Percentiles rank a stretch among this genome's conserved stretches.
phyloP scores from a whole-genome alignment of 139 green algal genomes.

The Spirogloea muscicola region DNA sequence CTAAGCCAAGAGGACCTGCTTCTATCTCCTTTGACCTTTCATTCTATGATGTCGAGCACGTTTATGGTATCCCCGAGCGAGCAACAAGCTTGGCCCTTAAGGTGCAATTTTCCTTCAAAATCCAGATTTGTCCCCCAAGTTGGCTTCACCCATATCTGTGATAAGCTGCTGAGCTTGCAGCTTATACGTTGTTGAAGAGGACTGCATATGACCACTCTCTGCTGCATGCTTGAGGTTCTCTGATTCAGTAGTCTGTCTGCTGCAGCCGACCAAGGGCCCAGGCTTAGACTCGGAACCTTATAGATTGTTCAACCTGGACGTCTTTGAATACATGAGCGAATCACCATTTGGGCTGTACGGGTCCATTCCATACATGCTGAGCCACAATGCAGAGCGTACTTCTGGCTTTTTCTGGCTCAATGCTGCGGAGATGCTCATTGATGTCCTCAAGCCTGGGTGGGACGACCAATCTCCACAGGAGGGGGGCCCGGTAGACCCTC shows the following conservation, averaged over 20 bases:
- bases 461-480: too few species aligned
- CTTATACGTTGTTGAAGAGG: neutral
- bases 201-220: neutral
- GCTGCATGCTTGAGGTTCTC: neutral
- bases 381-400: conserved; percentile 67
- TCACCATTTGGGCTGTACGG: conserved; percentile 96
- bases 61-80: conserved; percentile 94
- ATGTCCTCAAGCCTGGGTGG: conserved; percentile 62
- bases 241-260: conserved; percentile 1
- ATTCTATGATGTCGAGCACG: conserved; percentile 71
- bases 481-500: too few species aligned
- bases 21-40: conserved; percentile 82
- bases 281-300: conserved; percentile 80
- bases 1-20: conserved; percentile 75
- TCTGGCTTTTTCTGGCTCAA: conserved; percentile 93
- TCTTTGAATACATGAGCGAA: conserved; percentile 94
- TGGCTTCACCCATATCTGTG: neutral
- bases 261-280: conserved; percentile 45
- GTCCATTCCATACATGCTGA: conserved; percentile 84
- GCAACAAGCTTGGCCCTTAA: conserved; percentile 56
- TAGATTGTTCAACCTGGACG: conserved; percentile 98
- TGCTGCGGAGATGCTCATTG: conserved; percentile 95
- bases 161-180: neutral
- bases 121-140: neutral
- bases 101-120: neutral